Conservation (phyloP, 2,329 filamentous ascomycete species). For the Dothistroma septosporum region DNA sequence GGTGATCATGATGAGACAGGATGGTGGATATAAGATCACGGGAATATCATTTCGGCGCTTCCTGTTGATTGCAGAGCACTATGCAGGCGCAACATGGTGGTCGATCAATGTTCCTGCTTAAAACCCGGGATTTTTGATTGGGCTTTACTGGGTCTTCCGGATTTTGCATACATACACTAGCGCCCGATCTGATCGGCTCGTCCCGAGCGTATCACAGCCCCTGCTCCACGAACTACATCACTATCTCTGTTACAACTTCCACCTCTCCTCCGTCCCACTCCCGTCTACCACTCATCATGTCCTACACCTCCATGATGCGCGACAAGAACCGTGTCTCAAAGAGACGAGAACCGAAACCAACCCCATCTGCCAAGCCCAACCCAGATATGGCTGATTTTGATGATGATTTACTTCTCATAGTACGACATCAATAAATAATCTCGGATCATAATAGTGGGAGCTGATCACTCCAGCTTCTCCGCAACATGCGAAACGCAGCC, state of each 20-base stretch:
- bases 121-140: neutral
- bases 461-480: conserved; percentile 29
- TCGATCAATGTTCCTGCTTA: neutral
- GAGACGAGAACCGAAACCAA: neutral
- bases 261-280: neutral
- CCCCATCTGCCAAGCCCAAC: conserved; percentile 8
- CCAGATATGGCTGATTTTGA: conserved; percentile 15
- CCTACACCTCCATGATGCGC: neutral
- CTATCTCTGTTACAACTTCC: neutral
- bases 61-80: neutral
- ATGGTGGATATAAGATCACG: neutral
- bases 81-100: neutral
- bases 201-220: neutral
- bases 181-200: neutral
- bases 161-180: neutral
- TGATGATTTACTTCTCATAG: conserved; percentile 28
- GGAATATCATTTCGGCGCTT: neutral
- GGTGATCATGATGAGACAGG: neutral
- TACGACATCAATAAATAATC: conserved; percentile 7
- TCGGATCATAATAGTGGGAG: neutral
- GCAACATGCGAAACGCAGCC: conserved; percentile 35
- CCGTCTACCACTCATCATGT: neutral
- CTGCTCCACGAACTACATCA: neutral
- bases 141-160: too few species aligned
- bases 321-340: neutral